Base-by-base conservation (phyloP, 106 monocot genomes). In the Dioscorea dumetorum region DNA sequence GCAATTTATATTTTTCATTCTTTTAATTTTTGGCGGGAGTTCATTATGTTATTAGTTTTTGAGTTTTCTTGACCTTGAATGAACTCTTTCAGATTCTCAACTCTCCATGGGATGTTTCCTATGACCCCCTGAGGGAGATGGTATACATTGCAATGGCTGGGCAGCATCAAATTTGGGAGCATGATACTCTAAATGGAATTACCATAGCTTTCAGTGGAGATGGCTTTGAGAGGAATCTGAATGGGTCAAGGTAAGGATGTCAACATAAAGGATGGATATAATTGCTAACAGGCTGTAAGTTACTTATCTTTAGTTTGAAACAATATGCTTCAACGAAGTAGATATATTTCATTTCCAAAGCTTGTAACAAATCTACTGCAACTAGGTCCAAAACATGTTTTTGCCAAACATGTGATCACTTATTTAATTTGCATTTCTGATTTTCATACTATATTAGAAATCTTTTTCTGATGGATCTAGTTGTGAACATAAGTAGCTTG, bases 101-200 rank as follows among this genome's bases (percentile, higher is more conserved):
- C 84, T 97, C 97, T 70, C 97, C 97, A 33, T 97, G 97, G 97
- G 97, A 97, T 86, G 77, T 97, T 28, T 90, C 92, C 76, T 90
- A 86, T 81, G 79, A 89, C 2, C 78, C 91, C 19, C 66, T 48
- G 20, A 84, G 74, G 77, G 89, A 89, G 64, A 79, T 70, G 41
- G 57, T 92, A n/a, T 97, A 97, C 71, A 97, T 92, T 70, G 97
- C 97, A 69, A 92, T 97, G 92, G 97, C 97, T 70, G 91, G 97
- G 8, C 97, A 92, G 22, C 97, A 97, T 78, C 92, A 97, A 82
- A 89, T 92, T 61, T 97, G 97, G 97, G 80, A 82, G 57, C 82
- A 97, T 58, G 81, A 76, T 70, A 80, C 70, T 62, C 63, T 18
- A 23, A 72, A 86, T 75, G 86, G 79, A 61, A 68, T 85, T 58